A percentile compares a stretch with the other conserved stretches of the same genome.
Evolutionary conservation across 179 eudicot genomes (phyloP).

Genomic region (Heliamphora pulchella): DNA sequence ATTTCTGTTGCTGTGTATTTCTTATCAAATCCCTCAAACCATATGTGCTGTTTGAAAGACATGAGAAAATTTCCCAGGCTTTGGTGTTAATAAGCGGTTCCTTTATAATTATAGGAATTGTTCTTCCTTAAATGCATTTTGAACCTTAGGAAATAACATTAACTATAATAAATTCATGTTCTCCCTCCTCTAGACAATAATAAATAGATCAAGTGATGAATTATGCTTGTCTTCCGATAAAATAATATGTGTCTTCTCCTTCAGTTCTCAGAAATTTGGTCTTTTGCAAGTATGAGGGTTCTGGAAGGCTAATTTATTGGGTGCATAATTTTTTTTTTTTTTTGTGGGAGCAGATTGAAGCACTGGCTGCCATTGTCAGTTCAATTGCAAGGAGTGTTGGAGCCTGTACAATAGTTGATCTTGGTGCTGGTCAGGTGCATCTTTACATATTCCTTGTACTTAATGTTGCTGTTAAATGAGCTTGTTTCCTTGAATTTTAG

Average conservation of each 20-base stretch:
- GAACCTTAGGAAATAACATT: background rate
- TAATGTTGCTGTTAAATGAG: constrained; percentile 7
- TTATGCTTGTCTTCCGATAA: background rate
- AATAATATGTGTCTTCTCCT: background rate
- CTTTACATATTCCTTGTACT: constrained; percentile 9
- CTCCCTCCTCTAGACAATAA: background rate
- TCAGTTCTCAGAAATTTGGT: background rate
- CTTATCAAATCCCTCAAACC: too few relatives aligned
- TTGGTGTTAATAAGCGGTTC: background rate
- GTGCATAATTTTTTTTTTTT: background rate
- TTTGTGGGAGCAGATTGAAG: constrained; percentile 59
- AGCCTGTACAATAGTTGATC: constrained; percentile 62
- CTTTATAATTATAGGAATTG: background rate
- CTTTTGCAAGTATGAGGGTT: background rate
- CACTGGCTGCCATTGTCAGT: constrained; percentile 59
- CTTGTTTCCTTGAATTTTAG: constrained; percentile 5
- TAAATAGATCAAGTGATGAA: background rate
- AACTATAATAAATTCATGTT: background rate
- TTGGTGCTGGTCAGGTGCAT: constrained; percentile 94
- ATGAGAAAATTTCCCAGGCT: background rate
- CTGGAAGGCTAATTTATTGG: background rate
- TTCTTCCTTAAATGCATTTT: background rate
- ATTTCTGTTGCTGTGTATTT: too few relatives aligned
- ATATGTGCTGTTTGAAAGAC: too few relatives aligned
- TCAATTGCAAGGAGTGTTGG: constrained; percentile 45